Evolutionary conservation across 495 filamentous ascomycete species (phyloP).

Genomic region (Hypoxylon subgilvum): DNA sequence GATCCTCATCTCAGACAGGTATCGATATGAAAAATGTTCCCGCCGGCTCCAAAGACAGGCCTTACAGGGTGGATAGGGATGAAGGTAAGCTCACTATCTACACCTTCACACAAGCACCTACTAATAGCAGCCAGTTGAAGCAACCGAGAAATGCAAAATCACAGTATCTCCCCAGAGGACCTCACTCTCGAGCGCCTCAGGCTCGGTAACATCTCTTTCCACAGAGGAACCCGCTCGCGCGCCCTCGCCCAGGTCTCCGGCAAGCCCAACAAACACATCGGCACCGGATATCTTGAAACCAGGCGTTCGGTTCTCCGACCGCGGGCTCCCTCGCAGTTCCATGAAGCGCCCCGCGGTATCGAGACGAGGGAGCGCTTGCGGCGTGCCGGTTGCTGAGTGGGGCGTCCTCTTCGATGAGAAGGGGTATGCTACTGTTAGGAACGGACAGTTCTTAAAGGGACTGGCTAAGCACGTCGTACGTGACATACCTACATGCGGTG

Average conservation of each 20-base stretch:
- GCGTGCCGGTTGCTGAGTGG: conserved; percentile 63
- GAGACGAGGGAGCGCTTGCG: conserved; percentile 17
- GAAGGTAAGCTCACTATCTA: conserved; percentile 7
- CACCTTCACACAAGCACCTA: background rate
- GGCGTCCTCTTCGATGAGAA: conserved; percentile 74
- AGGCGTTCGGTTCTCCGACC: conserved; percentile 4
- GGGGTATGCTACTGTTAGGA: conserved; percentile 68
- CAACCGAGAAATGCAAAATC: background rate
- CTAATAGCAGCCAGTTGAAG: conserved; percentile 5
- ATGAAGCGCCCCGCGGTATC: conserved; percentile 11
- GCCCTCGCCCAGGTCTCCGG: background rate
- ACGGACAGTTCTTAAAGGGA: conserved; percentile 75
- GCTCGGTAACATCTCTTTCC: conserved; percentile 15
- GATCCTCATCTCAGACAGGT: background rate
- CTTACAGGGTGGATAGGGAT: background rate
- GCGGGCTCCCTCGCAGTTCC: conserved; percentile 18
- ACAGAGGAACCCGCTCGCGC: conserved; percentile 6
- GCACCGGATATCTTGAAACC: conserved; percentile 10
- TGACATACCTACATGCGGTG: background rate
- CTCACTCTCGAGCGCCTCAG: conserved; percentile 7
- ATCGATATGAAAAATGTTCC: background rate
- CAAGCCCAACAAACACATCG: background rate
- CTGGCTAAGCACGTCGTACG: conserved; percentile 80
- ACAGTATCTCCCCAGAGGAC: background rate
- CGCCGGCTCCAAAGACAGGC: background rate